Conservation (phyloP, 2,329 filamentous ascomycete species). For the Cryoendolithus antarcticus region DNA sequence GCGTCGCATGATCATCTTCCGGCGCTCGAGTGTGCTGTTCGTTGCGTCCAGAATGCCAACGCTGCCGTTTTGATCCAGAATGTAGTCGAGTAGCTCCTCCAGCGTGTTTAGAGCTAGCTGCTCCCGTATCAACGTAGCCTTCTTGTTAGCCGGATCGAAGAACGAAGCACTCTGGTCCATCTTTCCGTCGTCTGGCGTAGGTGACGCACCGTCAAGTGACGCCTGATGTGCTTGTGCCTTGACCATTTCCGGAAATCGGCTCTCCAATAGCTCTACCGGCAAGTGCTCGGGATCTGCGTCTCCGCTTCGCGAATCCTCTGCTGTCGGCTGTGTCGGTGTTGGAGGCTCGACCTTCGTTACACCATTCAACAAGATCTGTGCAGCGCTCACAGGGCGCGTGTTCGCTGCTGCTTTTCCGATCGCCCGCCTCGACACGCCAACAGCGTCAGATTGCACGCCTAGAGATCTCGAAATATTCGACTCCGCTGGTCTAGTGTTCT, state of each 20-base stretch:
- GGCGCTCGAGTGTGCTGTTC: conserved; percentile 81
- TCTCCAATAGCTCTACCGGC: conserved; percentile 15
- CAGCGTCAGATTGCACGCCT: conserved; percentile 10
- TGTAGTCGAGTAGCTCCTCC: conserved; percentile 83
- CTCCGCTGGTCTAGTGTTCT: conserved; percentile 15
- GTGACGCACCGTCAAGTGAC: background rate
- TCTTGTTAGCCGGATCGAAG: conserved; percentile 81
- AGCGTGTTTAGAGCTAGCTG: conserved; percentile 86
- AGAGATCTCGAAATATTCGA: conserved; percentile 7
- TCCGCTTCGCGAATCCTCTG: conserved; percentile 15
- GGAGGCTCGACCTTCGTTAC: conserved; percentile 30
- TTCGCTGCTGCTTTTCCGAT: conserved; percentile 3
- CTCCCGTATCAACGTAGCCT: conserved; percentile 71
- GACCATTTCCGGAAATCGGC: conserved; percentile 5
- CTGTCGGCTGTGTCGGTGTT: conserved; percentile 11
- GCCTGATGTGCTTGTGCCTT: conserved; percentile 4
- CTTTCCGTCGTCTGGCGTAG: conserved; percentile 28
- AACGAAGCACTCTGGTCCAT: conserved; percentile 87
- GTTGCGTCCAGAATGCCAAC: conserved; percentile 95
- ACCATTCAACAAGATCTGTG: conserved; percentile 48
- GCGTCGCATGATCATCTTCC: conserved; percentile 61
- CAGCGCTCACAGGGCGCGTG: conserved; percentile 26
- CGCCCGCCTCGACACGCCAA: background rate
- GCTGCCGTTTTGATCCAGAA: conserved; percentile 68
- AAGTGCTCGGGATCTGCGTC: conserved; percentile 19